phyloP scores from a whole-genome alignment of 129 eudicot genomes.

The Artemisia argyi region DNA sequence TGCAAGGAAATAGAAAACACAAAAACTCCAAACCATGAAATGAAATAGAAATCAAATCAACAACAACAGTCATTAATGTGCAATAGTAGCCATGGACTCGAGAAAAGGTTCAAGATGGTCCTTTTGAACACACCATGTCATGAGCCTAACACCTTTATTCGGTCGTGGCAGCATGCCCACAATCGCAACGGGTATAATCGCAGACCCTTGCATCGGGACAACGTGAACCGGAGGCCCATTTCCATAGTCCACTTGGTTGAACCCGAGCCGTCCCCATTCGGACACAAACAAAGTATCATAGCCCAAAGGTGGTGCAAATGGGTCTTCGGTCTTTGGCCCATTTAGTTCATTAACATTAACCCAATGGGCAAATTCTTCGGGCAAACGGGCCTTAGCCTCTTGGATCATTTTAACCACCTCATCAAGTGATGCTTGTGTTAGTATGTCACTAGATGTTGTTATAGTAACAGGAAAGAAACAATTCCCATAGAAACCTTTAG shows the following conservation, averaged over 20 bases:
- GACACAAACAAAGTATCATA: constrained; percentile 54
- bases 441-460: constrained; percentile 28
- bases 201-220: constrained; percentile 60
- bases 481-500: constrained; percentile 63
- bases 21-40: background rate
- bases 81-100: constrained; percentile 13
- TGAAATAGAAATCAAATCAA: background rate
- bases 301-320: constrained; percentile 54
- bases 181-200: constrained; percentile 51
- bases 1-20: background rate
- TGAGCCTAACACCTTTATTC: constrained; percentile 41
- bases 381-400: constrained; percentile 40
- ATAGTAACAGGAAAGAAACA: constrained; percentile 54
- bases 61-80: constrained; percentile 1
- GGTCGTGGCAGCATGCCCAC: constrained; percentile 41
- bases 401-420: constrained; percentile 54
- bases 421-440: constrained; percentile 14
- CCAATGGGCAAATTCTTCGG: constrained; percentile 40
- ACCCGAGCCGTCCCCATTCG: constrained; percentile 63
- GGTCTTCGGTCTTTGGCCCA: constrained; percentile 28
- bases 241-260: constrained; percentile 60
- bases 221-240: constrained; percentile 44
- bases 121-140: constrained; percentile 63
- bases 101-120: constrained; percentile 43
- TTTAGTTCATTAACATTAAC: background rate